Base-by-base conservation (phyloP, 176 grass and related monocot species). In the Otatea glauca region DNA sequence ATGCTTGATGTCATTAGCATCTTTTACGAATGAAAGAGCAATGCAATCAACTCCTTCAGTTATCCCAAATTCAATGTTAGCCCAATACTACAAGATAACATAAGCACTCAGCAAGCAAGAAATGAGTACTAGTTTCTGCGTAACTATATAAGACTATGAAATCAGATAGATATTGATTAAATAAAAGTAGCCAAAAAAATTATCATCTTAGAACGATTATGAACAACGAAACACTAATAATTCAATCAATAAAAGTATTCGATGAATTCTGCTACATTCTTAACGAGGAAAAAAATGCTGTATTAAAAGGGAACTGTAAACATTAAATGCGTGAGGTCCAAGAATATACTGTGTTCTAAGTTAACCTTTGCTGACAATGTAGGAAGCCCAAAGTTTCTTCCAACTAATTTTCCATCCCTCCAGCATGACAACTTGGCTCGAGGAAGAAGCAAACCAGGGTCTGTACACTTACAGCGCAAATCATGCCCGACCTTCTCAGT, bases 371-470 rank as follows among this genome's bases (percentile, higher is more conserved):
- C 48, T 7, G 87, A 89, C 66, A 94, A 82, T 47, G 81, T 91
- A 65, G 87, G 89, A 77, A 91, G 86, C 45, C 81, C 77, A 85
- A 86, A 91, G 77, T 94, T 89, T 84, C 89, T 85, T 83, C 87
- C 80, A 77, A 92, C 84, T 85, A 94, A 83, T 70, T 85, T 82
- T 75, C 74, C 73, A 23, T 87, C 62, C 74, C 92, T 94, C 92
- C 89, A 94, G 75, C 92, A 87, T 79, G 89, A 92, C 82, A 94
- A 71, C 81, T 92, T 92, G 75, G 89, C 92, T 79, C 61, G 84
- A 85, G 92, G 89, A 68, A 94, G 89, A 83, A 94, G 89, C 73
- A 94, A 81, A 50, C 92, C 89, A 71, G 89, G 87, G 47, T 94
- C 84, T 7, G 81, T 91, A 77, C 92, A 91, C 63, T 89, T 89